Evolutionary conservation across 2,329 filamentous ascomycete genomes (phyloP).

Genomic region (Calonectria pteridis): DNA sequence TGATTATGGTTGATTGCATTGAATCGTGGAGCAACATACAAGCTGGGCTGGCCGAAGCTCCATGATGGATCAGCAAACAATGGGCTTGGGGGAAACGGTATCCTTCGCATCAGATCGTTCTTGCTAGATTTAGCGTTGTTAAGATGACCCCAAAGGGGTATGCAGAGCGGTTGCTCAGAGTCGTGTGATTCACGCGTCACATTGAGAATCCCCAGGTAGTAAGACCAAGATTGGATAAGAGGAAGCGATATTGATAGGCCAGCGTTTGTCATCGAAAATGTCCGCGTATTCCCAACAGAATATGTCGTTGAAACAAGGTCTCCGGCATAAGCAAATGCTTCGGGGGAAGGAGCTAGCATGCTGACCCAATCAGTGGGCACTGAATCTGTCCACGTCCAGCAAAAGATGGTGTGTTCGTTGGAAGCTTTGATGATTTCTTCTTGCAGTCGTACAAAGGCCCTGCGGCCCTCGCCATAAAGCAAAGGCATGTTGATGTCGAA

Average conservation of each 20-base stretch:
- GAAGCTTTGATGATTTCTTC: constrained; percentile 41
- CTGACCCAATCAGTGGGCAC: background rate
- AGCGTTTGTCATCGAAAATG: background rate
- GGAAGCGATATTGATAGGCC: background rate
- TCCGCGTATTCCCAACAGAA: background rate
- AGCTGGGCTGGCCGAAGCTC: background rate
- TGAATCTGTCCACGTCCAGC: background rate
- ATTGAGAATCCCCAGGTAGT: background rate
- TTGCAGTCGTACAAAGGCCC: constrained; percentile 46
- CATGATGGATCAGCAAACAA: background rate
- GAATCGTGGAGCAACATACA: background rate
- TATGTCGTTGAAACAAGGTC: background rate
- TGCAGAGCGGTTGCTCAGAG: background rate
- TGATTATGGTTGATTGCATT: background rate
- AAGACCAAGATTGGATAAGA: background rate
- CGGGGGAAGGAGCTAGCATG: background rate
- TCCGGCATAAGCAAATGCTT: background rate
- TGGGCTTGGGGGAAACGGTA: background rate
- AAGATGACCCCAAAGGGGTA: background rate
- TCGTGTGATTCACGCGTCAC: background rate
- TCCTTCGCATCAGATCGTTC: background rate
- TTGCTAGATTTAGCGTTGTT: background rate
- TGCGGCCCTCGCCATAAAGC: constrained; percentile 42
- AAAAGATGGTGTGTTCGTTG: background rate
- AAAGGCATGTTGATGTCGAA: constrained; percentile 49